phyloP scores from a whole-genome alignment of 2,329 filamentous ascomycete species.

The Ustulina deusta region DNA sequence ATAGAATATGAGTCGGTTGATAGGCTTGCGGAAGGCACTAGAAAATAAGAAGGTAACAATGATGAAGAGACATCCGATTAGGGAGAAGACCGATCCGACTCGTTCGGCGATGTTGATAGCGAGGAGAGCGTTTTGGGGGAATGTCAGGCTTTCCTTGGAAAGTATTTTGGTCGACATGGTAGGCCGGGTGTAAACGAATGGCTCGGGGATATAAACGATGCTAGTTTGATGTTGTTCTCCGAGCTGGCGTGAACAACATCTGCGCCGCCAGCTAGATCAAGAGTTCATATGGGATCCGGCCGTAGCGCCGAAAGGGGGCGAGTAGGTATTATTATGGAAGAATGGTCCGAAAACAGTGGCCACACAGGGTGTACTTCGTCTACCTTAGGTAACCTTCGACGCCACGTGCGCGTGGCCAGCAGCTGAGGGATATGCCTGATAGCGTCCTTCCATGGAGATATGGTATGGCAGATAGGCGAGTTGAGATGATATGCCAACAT shows the following conservation, averaged over 20 bases:
- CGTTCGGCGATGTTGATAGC: slow-evolving; percentile 74
- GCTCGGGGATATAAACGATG: not conserved
- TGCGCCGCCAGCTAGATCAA: slow-evolving; percentile 1
- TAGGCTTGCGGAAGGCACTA: slow-evolving; percentile 82
- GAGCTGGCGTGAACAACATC: not conserved
- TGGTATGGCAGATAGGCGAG: not conserved
- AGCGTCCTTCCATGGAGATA: not conserved
- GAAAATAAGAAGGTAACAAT: slow-evolving; percentile 77
- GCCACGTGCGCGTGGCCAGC: not conserved
- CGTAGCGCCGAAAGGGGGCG: slow-evolving; percentile 9
- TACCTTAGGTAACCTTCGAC: slow-evolving; percentile 19
- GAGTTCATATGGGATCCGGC: slow-evolving; percentile 1
- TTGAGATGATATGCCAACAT: slow-evolving; percentile 2
- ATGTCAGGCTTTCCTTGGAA: not conserved
- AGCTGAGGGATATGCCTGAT: not conserved
- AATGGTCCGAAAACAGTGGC: not conserved
- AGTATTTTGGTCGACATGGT: not conserved
- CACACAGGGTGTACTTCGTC: slow-evolving; percentile 13
- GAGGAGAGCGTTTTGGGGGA: slow-evolving; percentile 50
- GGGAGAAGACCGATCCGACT: slow-evolving; percentile 75
- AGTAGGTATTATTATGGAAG: not conserved
- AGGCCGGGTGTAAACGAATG: not conserved
- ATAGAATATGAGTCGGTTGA: slow-evolving; percentile 87
- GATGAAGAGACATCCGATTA: slow-evolving; percentile 78
- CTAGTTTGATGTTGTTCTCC: slow-evolving; percentile 1